These are phyloP conservation scores for Colletotrichum sp. DNA, from an alignment of 2,329 filamentous ascomycete genomes.

Conservation along the genomic window DNA sequence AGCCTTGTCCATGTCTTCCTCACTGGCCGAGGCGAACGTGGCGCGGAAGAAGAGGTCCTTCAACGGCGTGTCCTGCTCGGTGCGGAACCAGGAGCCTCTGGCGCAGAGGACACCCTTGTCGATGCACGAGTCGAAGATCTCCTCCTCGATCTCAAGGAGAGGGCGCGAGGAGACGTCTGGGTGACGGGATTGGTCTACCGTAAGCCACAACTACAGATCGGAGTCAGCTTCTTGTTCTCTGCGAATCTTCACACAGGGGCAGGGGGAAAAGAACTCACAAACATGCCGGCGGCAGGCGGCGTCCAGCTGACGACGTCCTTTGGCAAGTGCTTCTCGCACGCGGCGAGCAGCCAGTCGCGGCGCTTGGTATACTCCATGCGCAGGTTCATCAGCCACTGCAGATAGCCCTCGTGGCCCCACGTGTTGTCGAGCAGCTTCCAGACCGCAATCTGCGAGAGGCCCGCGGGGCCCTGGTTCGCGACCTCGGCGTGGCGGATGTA, in stretches of 20 bases:
- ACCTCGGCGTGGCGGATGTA: slow-evolving; percentile 85
- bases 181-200: slow-evolving; percentile 70
- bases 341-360: slow-evolving; percentile 76
- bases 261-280: slow-evolving; percentile 65
- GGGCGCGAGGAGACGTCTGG: slow-evolving; percentile 59
- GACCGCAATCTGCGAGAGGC: slow-evolving; percentile 82
- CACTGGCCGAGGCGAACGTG: slow-evolving; percentile 84
- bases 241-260: not conserved
- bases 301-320: slow-evolving; percentile 78
- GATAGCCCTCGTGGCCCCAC: slow-evolving; percentile 91
- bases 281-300: slow-evolving; percentile 89
- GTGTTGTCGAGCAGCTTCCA: slow-evolving; percentile 91
- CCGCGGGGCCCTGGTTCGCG: slow-evolving; percentile 83
- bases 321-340: slow-evolving; percentile 81
- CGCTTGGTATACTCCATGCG: slow-evolving; percentile 81
- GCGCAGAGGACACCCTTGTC: slow-evolving; percentile 80
- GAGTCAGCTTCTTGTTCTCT: not conserved
- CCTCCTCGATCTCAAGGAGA: slow-evolving; percentile 77
- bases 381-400: slow-evolving; percentile 87
- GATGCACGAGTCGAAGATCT: slow-evolving; percentile 81
- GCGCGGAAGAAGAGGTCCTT: slow-evolving; percentile 83
- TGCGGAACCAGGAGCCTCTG: slow-evolving; percentile 89
- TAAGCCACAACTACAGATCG: slow-evolving; percentile 69
- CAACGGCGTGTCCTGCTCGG: slow-evolving; percentile 66
- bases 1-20: slow-evolving; percentile 72